A percentile compares a stretch with the other conserved stretches of the same genome.
phyloP scores from a whole-genome alignment of 2,329 filamentous ascomycete species.

The Penicillium brasilianum region DNA sequence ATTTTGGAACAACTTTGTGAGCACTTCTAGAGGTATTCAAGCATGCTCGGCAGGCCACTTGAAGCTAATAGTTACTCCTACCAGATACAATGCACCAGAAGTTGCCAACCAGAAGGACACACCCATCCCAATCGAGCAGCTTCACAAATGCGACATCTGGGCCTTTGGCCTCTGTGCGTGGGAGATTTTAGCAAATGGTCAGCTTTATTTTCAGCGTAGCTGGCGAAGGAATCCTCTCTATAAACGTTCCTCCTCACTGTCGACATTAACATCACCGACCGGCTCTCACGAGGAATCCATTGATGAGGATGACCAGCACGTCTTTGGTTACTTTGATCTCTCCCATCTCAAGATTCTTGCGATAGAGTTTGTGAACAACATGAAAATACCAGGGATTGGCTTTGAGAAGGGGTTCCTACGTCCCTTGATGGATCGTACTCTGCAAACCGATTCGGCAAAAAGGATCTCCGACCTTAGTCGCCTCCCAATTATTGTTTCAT shows the following conservation, averaged over 20 bases:
- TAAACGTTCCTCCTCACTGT: not conserved
- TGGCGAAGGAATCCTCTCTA: slow-evolving; percentile 8
- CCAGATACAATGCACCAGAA: slow-evolving; percentile 25
- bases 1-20: slow-evolving; percentile 21
- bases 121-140: slow-evolving; percentile 16
- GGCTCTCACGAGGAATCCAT: not conserved
- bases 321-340: slow-evolving; percentile 14
- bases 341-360: slow-evolving; percentile 9
- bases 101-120: slow-evolving; percentile 14
- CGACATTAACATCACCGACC: not conserved
- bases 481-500: slow-evolving; percentile 15
- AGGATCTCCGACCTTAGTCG: slow-evolving; percentile 17
- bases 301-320: slow-evolving; percentile 4
- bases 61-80: not conserved
- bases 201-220: slow-evolving; percentile 13
- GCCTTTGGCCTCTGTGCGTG: slow-evolving; percentile 25
- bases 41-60: not conserved
- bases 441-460: slow-evolving; percentile 9
- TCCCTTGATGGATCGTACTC: slow-evolving; percentile 12
- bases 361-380: slow-evolving; percentile 7
- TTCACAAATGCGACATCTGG: slow-evolving; percentile 28
- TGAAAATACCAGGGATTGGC: slow-evolving; percentile 16
- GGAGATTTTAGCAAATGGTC: slow-evolving; percentile 19
- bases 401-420: slow-evolving; percentile 20
- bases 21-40: not conserved